Evolutionary conservation across 495 filamentous ascomycete species (phyloP), one percentile per base, ranked within the genome.

Genomic region (Baudoinia panamericana): DNA sequence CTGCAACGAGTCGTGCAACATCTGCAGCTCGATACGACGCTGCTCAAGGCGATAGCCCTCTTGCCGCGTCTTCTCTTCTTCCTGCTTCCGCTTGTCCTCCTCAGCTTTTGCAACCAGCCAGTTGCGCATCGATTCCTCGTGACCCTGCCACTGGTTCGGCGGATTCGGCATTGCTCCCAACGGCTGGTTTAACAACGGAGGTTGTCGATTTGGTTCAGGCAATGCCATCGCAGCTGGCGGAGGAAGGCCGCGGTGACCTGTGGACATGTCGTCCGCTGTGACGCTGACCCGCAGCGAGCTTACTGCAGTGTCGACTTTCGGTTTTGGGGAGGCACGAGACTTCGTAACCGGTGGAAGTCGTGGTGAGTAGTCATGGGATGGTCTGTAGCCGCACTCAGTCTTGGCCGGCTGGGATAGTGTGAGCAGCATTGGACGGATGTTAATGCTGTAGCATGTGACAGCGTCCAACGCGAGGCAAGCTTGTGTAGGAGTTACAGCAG

Each of bases 11-110:
- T 90, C 82, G 45, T 73, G 68, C 41, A 97, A 60, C 63, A 97
- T 93, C 36, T 77, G 74, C 56, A 82, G 74, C 56, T 96, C 88
- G 26, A 87, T 70, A 55, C 70, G 80, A 34, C 88, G 74, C 57
- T 84, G 82, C 56, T 95, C 88, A 30, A 93, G 60, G 30, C 75
- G 70, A 22, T 80, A 63, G 17, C 67, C 64, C 57, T 88, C 86
- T 55, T 93, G 86, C 39, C 76, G 71, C 17, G 83, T 93, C 65
- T 72, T 83, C 59, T 93, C 82, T 58, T 90, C 83, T 58, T 95
- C 86, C 57, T 88, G 82, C 55, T 67, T 82, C 51, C 80, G 73
- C 46, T 72, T 73, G 44, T 90, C 84, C 49, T 94, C 88, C 60
- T 95, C 88, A 2, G 75, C 68, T 62, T 82, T 92, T 11, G 85